A percentile compares a stretch with the other conserved stretches of the same genome.
Evolutionary conservation across 2,329 filamentous ascomycete genomes (phyloP).

Genomic region (Colletotrichum abscissum): DNA sequence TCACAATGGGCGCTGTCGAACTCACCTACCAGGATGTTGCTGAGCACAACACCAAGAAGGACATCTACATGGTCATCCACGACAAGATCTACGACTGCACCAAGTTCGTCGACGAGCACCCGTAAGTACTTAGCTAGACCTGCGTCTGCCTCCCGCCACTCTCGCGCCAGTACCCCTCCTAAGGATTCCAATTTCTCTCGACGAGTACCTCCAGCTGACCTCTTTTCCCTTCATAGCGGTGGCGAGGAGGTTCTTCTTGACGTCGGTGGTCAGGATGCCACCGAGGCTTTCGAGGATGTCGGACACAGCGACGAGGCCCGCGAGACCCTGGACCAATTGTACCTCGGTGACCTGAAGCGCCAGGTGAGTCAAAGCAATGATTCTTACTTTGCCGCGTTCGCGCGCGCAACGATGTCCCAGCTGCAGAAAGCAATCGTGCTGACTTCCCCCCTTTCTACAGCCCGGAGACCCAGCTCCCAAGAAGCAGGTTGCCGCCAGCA

Average conservation of each 20-base stretch:
- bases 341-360: slow-evolving; percentile 83
- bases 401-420: slow-evolving; percentile 16
- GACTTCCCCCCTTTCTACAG: slow-evolving; percentile 54
- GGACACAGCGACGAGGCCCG: slow-evolving; percentile 98
- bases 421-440: slow-evolving; percentile 33
- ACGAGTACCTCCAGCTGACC: slow-evolving; percentile 3
- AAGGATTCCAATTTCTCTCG: not conserved
- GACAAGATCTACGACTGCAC: slow-evolving; percentile 94
- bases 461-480: slow-evolving; percentile 83
- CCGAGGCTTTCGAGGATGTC: slow-evolving; percentile 98
- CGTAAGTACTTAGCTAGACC: slow-evolving; percentile 59
- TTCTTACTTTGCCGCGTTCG: not conserved
- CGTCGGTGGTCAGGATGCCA: slow-evolving; percentile 94
- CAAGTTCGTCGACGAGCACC: slow-evolving; percentile 97
- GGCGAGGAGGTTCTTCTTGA: slow-evolving; percentile 98
- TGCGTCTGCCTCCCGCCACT: slow-evolving; percentile 15
- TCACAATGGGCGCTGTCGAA: slow-evolving; percentile 50
- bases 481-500: slow-evolving; percentile 61
- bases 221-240: slow-evolving; percentile 69
- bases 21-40: slow-evolving; percentile 85
- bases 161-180: slow-evolving; percentile 6
- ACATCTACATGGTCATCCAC: slow-evolving; percentile 91
- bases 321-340: slow-evolving; percentile 85
- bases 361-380: slow-evolving; percentile 65
- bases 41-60: slow-evolving; percentile 92